Percentiles rank a stretch among this genome's conserved stretches.
These are phyloP conservation scores for Phytophthora pisi DNA, from an alignment of 352 stramenopile genomes.

Conservation along the genomic window DNA sequence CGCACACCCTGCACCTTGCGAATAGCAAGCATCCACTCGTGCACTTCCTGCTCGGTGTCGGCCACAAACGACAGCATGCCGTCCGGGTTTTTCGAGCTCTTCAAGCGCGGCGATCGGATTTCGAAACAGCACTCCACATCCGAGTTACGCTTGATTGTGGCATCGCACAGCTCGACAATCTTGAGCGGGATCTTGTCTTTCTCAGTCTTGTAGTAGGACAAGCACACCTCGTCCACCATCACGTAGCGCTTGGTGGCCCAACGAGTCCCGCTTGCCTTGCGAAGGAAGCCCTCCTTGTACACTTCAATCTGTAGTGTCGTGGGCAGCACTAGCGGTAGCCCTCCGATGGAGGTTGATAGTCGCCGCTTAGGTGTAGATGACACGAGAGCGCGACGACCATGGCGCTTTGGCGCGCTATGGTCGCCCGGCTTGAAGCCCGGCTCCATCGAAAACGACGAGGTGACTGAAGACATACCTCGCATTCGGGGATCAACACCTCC, in stretches of 20 bases:
- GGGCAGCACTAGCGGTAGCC: conserved; percentile 62
- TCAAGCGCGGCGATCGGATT: conserved; percentile 81
- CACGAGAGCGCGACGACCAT: conserved; percentile 68
- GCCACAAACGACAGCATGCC: conserved; percentile 87
- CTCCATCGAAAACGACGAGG: conserved; percentile 64
- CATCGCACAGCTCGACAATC: conserved; percentile 85
- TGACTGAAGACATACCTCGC: conserved; percentile 46
- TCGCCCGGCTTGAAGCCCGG: conserved; percentile 58
- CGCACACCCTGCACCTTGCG: conserved; percentile 85
- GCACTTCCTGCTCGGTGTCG: conserved; percentile 82
- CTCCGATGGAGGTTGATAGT: conserved; percentile 46
- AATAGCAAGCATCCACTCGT: conserved; percentile 89
- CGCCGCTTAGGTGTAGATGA: conserved; percentile 60
- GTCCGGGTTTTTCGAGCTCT: conserved; percentile 83
- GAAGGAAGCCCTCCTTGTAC: conserved; percentile 84
- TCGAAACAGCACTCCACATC: conserved; percentile 89
- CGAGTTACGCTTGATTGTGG: conserved; percentile 81
- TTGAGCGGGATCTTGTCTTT: conserved; percentile 87
- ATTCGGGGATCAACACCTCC: conserved; percentile 35
- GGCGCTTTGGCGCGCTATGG: conserved; percentile 50
- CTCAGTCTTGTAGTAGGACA: conserved; percentile 87
- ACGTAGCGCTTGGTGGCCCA: conserved; percentile 90
- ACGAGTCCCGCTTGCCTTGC: conserved; percentile 81
- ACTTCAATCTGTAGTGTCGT: conserved; percentile 77
- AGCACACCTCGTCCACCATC: conserved; percentile 82